These are phyloP conservation scores for Aspergillus baeticus DNA, from an alignment of 495 filamentous ascomycete genomes.

Conservation along the genomic window DNA sequence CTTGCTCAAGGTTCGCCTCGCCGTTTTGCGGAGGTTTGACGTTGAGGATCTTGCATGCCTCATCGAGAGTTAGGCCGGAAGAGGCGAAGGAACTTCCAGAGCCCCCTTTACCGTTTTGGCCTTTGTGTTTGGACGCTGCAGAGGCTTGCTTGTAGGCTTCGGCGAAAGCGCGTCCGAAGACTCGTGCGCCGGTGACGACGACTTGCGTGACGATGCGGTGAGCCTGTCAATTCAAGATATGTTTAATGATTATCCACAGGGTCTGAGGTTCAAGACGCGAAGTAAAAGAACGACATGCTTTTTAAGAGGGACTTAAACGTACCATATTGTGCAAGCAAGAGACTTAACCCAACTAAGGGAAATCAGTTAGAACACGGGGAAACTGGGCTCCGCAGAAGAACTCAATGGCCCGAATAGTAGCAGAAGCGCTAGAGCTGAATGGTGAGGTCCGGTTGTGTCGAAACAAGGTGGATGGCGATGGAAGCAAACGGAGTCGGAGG, in stretches of 20 bases:
- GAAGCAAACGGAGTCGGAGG: conserved; percentile 24
- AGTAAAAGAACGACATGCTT: neutral
- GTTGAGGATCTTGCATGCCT: conserved; percentile 97
- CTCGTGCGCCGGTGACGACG: conserved; percentile 82
- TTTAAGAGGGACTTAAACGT: neutral
- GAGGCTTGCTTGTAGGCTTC: conserved; percentile 91
- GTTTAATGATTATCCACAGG: conserved; percentile 4
- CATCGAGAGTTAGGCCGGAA: conserved; percentile 82
- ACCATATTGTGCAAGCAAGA: conserved; percentile 17
- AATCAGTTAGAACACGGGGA: neutral
- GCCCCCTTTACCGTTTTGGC: conserved; percentile 27
- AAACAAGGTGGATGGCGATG: conserved; percentile 22
- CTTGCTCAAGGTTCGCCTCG: conserved; percentile 70
- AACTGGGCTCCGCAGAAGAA: neutral
- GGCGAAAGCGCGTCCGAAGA: conserved; percentile 87
- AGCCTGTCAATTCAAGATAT: conserved; percentile 54
- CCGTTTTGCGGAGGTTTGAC: conserved; percentile 82
- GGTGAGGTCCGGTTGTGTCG: neutral
- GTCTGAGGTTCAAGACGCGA: neutral
- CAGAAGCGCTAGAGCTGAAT: neutral
- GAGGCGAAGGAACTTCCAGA: conserved; percentile 53
- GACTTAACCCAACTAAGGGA: neutral
- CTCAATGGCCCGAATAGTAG: neutral
- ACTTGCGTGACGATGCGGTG: conserved; percentile 94
- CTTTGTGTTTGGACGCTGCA: conserved; percentile 76